Evolutionary conservation across 164 flowering plant species (phyloP).

Genomic region (Taxillus chinensis): DNA sequence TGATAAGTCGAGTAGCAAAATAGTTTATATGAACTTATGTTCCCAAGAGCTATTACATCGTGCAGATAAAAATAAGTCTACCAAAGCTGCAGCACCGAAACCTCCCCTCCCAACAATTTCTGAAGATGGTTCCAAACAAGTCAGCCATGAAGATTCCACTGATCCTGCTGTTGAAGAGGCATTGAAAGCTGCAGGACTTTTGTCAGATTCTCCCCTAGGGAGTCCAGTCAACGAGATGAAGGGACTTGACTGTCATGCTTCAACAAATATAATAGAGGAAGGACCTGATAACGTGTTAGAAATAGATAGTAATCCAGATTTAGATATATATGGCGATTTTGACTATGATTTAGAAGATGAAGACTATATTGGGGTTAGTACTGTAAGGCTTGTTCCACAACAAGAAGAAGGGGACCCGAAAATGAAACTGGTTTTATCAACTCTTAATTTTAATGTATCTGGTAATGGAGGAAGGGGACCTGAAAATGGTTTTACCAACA

Average conservation of each 20-base stretch:
- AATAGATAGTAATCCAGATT: conserved; percentile 53
- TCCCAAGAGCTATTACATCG: conserved; percentile 60
- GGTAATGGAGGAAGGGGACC: background rate
- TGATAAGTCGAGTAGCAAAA: conserved; percentile 71
- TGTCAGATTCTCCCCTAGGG: conserved; percentile 74
- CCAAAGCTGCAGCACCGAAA: conserved; percentile 14
- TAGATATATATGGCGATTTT: conserved; percentile 88
- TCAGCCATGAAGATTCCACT: conserved; percentile 11
- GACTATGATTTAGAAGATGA: conserved; percentile 79
- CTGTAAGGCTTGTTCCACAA: conserved; percentile 29
- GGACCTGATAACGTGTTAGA: conserved; percentile 55
- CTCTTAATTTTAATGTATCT: conserved; percentile 23
- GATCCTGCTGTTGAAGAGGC: conserved; percentile 52
- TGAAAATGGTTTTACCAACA: conserved; percentile 13
- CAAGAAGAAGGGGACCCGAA: conserved; percentile 38
- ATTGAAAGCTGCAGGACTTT: conserved; percentile 66
- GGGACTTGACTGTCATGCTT: background rate
- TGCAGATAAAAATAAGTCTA: conserved; percentile 18
- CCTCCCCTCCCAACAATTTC: conserved; percentile 12
- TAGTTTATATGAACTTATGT: conserved; percentile 78
- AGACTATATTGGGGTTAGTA: conserved; percentile 42
- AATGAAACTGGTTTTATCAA: conserved; percentile 66
- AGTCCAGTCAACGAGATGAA: conserved; percentile 38
- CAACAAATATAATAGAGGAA: conserved; percentile 22
- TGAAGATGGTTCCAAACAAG: conserved; percentile 19